These are phyloP conservation scores for Vitis cinerea DNA, from an alignment of 164 flowering plant genomes.

Conservation along the genomic window DNA sequence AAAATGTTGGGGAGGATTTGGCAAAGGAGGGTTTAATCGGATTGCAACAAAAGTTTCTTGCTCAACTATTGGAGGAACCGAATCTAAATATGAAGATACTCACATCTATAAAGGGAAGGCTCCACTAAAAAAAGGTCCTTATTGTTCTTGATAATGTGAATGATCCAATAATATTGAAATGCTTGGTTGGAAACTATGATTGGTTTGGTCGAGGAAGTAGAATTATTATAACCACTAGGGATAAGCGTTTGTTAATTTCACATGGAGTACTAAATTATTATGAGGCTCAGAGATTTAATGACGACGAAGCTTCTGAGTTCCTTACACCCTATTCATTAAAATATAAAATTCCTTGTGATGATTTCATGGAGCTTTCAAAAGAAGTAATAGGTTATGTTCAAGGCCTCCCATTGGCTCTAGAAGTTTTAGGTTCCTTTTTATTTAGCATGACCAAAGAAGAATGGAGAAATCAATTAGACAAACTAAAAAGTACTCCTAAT, in stretches of 20 bases:
- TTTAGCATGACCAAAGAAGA: background rate
- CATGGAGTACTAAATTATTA: background rate
- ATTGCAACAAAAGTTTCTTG: too few relatives aligned
- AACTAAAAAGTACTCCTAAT: slow-evolving; percentile 1
- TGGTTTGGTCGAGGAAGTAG: slow-evolving; percentile 15
- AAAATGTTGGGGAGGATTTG: too few relatives aligned
- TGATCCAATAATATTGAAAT: background rate
- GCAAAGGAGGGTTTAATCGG: too few relatives aligned
- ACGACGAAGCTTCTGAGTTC: background rate
- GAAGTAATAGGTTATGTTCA: background rate
- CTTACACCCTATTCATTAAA: background rate
- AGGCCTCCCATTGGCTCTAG: slow-evolving; percentile 7
- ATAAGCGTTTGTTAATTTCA: background rate
- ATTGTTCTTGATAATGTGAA: slow-evolving; percentile 10
- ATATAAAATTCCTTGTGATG: background rate
- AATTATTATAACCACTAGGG: slow-evolving; percentile 9
- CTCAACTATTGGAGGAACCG: background rate
- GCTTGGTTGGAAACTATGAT: slow-evolving; percentile 2
- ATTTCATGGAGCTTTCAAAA: background rate
- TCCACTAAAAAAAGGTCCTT: background rate
- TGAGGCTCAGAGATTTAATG: background rate
- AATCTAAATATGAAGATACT: background rate
- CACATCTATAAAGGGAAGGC: background rate
- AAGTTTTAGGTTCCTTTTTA: slow-evolving; percentile 2
- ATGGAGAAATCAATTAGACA: background rate